Conservation (phyloP, 495 filamentous ascomycete genomes). For the Sordaria brevicollis region DNA sequence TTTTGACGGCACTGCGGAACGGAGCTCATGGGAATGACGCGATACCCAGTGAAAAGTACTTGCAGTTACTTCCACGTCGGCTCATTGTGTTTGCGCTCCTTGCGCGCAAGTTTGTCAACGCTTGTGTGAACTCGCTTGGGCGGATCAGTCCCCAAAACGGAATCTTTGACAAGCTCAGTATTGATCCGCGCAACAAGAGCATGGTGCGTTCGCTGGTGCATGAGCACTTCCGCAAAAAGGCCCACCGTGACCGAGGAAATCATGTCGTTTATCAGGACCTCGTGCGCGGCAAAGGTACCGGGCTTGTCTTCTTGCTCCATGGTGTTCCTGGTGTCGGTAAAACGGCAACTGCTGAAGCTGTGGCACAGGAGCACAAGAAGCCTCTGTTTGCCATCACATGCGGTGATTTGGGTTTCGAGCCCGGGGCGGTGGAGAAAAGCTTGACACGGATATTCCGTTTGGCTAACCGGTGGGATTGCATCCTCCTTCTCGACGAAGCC, state of each 20-base stretch:
- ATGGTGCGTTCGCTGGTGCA: constrained; percentile 15
- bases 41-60: constrained; percentile 18
- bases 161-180: constrained; percentile 15
- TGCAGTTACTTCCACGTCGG: constrained; percentile 26
- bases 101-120: constrained; percentile 26
- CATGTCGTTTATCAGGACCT: constrained; percentile 50
- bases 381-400: constrained; percentile 46
- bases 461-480: constrained; percentile 42
- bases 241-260: constrained; percentile 35
- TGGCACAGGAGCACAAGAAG: constrained; percentile 37
- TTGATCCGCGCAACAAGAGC: constrained; percentile 9
- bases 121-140: constrained; percentile 24
- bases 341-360: constrained; percentile 45
- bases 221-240: constrained; percentile 18
- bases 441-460: constrained; percentile 42
- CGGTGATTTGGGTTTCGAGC: constrained; percentile 43
- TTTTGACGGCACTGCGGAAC: no score
- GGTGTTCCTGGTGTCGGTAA: constrained; percentile 52
- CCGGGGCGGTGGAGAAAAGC: constrained; percentile 19
- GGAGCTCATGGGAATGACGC: no score
- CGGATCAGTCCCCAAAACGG: constrained; percentile 25
- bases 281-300: constrained; percentile 44
- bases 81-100: constrained; percentile 29
- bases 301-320: constrained; percentile 39
- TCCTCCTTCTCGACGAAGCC: constrained; percentile 45